Evolutionary conservation across 805 yeast species (phyloP).

Genomic region (Candida patagonica): DNA sequence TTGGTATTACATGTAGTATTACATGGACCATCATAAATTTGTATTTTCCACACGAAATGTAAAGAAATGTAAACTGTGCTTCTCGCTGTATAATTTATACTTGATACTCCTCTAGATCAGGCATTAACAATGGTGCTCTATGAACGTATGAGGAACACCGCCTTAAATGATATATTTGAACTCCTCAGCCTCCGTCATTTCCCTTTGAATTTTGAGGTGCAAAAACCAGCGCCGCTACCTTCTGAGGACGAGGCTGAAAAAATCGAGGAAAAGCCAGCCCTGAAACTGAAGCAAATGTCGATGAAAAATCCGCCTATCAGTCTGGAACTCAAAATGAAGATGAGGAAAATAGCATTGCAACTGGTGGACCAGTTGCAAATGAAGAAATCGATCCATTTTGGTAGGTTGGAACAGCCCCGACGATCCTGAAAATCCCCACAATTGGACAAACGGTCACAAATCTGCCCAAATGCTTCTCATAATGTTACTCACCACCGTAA

Average conservation of each 20-base stretch:
- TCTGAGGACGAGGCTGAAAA: too few species aligned
- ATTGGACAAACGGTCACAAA: slow-evolving; percentile 43
- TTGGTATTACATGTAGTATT: too few species aligned
- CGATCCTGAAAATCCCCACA: slow-evolving; percentile 37
- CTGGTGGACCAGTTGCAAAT: neutral
- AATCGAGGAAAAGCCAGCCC: neutral
- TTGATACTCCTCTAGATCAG: too few species aligned
- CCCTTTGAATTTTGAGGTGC: slow-evolving; percentile 2
- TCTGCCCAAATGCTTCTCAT: slow-evolving; percentile 31
- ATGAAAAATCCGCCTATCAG: neutral
- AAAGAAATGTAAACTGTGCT: too few species aligned
- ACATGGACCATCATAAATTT: too few species aligned
- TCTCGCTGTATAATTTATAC: too few species aligned
- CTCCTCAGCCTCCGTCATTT: neutral
- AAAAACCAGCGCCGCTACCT: neutral
- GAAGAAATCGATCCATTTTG: slow-evolving; percentile 15
- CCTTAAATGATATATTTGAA: slow-evolving; percentile 1
- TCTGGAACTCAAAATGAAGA: neutral
- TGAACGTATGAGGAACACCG: slow-evolving; percentile 3
- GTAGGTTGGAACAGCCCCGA: slow-evolving; percentile 27
- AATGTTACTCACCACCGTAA: slow-evolving; percentile 39
- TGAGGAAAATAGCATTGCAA: neutral
- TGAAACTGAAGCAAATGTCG: neutral
- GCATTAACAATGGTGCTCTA: slow-evolving; percentile 1
- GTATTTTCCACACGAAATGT: too few species aligned